Base-by-base conservation (phyloP, 441 rosid species). In the Brassica hybrid region DNA sequence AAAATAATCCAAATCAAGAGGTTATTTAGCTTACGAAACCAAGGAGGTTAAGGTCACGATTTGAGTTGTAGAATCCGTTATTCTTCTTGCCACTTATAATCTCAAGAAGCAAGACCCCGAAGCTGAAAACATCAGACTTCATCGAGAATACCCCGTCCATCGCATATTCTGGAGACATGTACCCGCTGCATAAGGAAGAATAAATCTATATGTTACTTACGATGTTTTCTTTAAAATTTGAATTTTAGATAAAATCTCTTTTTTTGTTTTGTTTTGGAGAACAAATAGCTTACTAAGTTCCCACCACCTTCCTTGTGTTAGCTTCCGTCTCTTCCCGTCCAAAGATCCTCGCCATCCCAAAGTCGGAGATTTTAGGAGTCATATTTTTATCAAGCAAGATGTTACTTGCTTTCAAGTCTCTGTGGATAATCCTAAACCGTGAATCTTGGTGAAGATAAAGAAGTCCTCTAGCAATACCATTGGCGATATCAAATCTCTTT, bases 381-480 rank as follows among this genome's bases (percentile, higher is more conserved):
- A 38, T 38, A 38, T 38, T 9, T 38, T 38, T 38, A 38, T 38
- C 43, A 38, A 38, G 43, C 43, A 38, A 38, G 43, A 38, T 3
- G 43, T 38, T 38, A 38, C 43, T 38, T 38, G 43, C 43, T 38
- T 38, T 38, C 12, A 38, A 38, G 43, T 38, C 43, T 38, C 43
- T 38, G 12, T 38, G 43, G 43, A 38, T 38, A 38, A 38, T 10
- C 43, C 43, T 38, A 38, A 38, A 38, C 43, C 43, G 58, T 52
- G 58, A 52, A 16, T 52, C 58, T 52, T 52, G 58, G 58, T 52
- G 58, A 14, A 52, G 58, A 52, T 52, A 52, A 14, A 52, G 58
- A 52, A 52, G 58, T 52, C 58, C 58, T 52, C 58, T 52, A 7
- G 58, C 58, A 52, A 52, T 52, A 52, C 58, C 58, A 52, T 52